Base-by-base conservation (phyloP, 441 rosid genomes). In the Populus hybrid region DNA sequence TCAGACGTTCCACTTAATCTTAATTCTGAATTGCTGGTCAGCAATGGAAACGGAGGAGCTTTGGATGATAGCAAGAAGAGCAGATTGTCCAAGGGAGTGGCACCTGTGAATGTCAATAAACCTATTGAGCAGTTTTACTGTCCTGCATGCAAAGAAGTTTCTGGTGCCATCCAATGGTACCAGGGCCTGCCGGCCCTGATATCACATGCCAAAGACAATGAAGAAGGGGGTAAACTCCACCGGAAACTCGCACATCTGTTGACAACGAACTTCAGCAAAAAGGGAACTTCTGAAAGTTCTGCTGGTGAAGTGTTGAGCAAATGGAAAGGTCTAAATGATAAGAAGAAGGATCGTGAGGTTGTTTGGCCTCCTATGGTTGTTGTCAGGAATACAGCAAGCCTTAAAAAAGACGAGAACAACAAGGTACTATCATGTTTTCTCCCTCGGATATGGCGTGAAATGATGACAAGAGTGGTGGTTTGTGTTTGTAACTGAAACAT, bases 311-410 rank as follows among this genome's bases (percentile, higher is more conserved):
- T 66, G 36, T 9, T 23, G 10, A 69, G 57, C 1, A 74, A 69
- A 40, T 74, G 78, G 74, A 69, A 50, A 69, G 81, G 74, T 18
- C 73, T 74, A 14, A 57, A 63, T 0, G 42, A 74, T 35, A 64
- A 69, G 38, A 40, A 69, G 35, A 68, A 68, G 8, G 75, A 79
- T 69, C 54, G 7, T 9, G 70, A 69, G 66, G 63, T 79, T 28
- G 78, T 79, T 9, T 79, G 81, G 81, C 81, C 81, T 68, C 81
- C 81, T 2, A 74, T 79, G 82, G 82, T 74, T 63, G 46, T 69
- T 9, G 63, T 79, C 14, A 16, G 46, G 61, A 68, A 79, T 50
- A 59, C 78, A 21, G 8, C n/a, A 50, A 10, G 18, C 35, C n/a
- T 24, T 7, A 12, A 68, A 79, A 35, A 24, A 67, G 74, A 79